A percentile compares a stretch with the other conserved stretches of the same genome.
Evolutionary conservation across 2,329 filamentous ascomycete genomes (phyloP).

Genomic region (Ophiostoma triangulosporum): DNA sequence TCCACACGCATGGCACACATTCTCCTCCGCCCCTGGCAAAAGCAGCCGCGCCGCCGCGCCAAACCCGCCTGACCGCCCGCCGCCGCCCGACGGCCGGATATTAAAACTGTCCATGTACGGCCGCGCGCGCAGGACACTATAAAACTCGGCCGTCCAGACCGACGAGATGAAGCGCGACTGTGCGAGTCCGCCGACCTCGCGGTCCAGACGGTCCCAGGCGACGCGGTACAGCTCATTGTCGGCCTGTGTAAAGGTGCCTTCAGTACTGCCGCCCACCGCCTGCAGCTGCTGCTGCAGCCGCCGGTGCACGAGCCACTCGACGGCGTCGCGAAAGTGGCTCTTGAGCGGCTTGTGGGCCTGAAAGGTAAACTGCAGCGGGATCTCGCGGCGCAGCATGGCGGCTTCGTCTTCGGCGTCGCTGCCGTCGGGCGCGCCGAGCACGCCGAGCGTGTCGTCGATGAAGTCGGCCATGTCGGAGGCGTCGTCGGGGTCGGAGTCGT

Average conservation of each 20-base stretch:
- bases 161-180: constrained; percentile 60
- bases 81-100: constrained; percentile 22
- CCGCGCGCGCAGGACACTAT: constrained; percentile 48
- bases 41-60: not conserved
- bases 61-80: not conserved
- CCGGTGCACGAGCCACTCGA: constrained; percentile 74
- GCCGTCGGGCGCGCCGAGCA: constrained; percentile 12
- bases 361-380: constrained; percentile 57
- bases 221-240: constrained; percentile 51
- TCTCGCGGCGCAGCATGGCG: constrained; percentile 25
- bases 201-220: constrained; percentile 58
- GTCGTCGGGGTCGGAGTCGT: not conserved
- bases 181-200: constrained; percentile 54
- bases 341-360: constrained; percentile 53
- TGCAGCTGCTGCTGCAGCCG: constrained; percentile 41
- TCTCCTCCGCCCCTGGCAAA: constrained; percentile 14
- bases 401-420: constrained; percentile 35
- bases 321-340: constrained; percentile 58
- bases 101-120: constrained; percentile 43
- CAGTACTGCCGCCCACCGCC: not conserved
- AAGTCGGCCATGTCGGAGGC: constrained; percentile 39
- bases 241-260: constrained; percentile 37
- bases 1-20: constrained; percentile 58
- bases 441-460: constrained; percentile 34
- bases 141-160: constrained; percentile 55